Evolutionary conservation across 108 stramenopile genomes (phyloP).

Genomic region (Conticribra guillardii): DNA sequence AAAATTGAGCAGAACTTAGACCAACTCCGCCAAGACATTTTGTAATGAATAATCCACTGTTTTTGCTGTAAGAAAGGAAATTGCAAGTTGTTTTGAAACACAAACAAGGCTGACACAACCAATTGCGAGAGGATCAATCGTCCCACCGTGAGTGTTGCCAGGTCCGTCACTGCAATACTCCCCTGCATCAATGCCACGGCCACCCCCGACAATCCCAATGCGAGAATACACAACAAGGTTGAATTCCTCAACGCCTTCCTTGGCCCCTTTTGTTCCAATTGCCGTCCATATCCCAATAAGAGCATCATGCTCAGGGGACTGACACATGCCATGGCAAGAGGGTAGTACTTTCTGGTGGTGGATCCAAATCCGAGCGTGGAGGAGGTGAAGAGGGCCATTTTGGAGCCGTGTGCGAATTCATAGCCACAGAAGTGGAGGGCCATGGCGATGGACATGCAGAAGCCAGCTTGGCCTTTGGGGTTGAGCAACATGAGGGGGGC

Average conservation of each 20-base stretch:
- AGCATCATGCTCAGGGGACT: slow-evolving; percentile 64
- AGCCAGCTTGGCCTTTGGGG: slow-evolving; percentile 3
- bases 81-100: slow-evolving; percentile 80
- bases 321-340: slow-evolving; percentile 79
- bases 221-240: slow-evolving; percentile 61
- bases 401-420: slow-evolving; percentile 73
- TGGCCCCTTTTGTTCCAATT: slow-evolving; percentile 67
- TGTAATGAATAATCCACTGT: slow-evolving; percentile 78
- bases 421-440: slow-evolving; percentile 80
- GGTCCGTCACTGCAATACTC: too few relatives aligned
- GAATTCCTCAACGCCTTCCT: slow-evolving; percentile 60
- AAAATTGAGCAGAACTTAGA: slow-evolving; percentile 82
- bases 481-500: too few relatives aligned
- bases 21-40: slow-evolving; percentile 73
- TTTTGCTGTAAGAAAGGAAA: slow-evolving; percentile 65
- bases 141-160: too few relatives aligned
- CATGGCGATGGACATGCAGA: slow-evolving; percentile 75
- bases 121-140: too few relatives aligned
- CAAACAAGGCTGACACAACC: slow-evolving; percentile 64
- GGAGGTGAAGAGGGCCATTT: slow-evolving; percentile 82
- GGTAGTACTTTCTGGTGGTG: slow-evolving; percentile 59
- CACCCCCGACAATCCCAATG: too few relatives aligned
- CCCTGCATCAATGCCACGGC: too few relatives aligned
- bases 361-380: slow-evolving; percentile 62
- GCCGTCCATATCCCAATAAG: slow-evolving; percentile 57